Conservation (phyloP, 495 filamentous ascomycete genomes). For the Aspergillus panamensis region DNA sequence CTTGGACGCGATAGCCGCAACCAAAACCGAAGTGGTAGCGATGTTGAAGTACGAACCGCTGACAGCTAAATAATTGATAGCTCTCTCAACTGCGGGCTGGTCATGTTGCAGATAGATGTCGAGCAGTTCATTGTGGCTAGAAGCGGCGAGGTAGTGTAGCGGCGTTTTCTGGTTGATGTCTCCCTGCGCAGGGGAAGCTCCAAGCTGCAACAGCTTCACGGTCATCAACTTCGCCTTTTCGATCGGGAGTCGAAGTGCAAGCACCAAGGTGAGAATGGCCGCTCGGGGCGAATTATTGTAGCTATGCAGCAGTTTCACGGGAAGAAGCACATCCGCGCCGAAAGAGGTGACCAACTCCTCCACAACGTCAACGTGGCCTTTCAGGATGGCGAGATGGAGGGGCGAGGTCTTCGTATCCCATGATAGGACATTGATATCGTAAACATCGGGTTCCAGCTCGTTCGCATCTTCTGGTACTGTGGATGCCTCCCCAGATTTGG, state of each 20-base stretch:
- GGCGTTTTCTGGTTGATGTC: conserved; percentile 57
- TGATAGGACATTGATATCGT: conserved; percentile 67
- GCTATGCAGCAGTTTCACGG: conserved; percentile 56
- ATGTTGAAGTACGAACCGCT: conserved; percentile 16
- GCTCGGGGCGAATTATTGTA: conserved; percentile 42
- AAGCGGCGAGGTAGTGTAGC: conserved; percentile 53
- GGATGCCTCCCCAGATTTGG: conserved; percentile 27
- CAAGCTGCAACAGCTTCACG: conserved; percentile 59
- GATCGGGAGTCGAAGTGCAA: conserved; percentile 52
- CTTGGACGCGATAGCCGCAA: conserved; percentile 39
- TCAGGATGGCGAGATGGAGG: conserved; percentile 71
- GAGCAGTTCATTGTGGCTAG: conserved; percentile 48
- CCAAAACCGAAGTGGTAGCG: conserved; percentile 35
- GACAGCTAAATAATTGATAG: conserved; percentile 57
- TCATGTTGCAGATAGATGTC: conserved; percentile 59
- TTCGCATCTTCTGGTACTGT: conserved; percentile 47
- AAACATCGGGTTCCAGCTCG: conserved; percentile 69
- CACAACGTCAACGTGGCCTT: conserved; percentile 63
- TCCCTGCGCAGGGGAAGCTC: conserved; percentile 69
- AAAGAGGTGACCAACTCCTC: conserved; percentile 66
- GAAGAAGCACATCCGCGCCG: conserved; percentile 68
- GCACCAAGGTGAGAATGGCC: conserved; percentile 62
- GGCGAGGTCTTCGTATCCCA: conserved; percentile 73
- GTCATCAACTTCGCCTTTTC: conserved; percentile 60
- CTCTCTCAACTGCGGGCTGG: conserved; percentile 53